Evolutionary conservation across 495 filamentous ascomycete genomes (phyloP), one percentile per base, ranked within the genome.

Genomic region (Lindgomyces ingoldianus): DNA sequence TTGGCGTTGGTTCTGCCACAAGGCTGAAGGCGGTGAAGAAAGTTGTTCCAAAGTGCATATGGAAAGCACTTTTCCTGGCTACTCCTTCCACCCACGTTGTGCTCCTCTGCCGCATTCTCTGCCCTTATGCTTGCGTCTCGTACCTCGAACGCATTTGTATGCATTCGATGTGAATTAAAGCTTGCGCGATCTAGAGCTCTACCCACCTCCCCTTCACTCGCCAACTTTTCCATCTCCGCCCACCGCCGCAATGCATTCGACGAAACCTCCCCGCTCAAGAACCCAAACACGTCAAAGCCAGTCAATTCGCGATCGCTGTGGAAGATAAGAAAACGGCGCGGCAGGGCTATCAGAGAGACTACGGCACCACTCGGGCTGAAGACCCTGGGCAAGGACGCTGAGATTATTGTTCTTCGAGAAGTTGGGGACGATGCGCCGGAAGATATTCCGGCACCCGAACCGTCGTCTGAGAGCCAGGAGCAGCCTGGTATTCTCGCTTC

Each of bases 91-190:
- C 4, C 16, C 33, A 27, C 36, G 61, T 55, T 45, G 26, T 16
- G 12, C 11, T 42, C 30, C 18, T 22, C 21, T 19, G 27, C n/a
- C 30, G 21, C 8, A 2, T 52, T 33, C 53, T 22, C n/a, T 30
- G 39, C 30, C 59, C 53, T 44, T 64, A 71, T 71, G 68, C 59
- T 71, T 60, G 68, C 68, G 56, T 58, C 47, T 36, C 64, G 64
- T 27, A 41, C 68, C 30, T 67, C 65, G 26, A 59, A 60, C 51
- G 68, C 68, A n/a, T 67, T 65, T 39, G 39, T 71, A 61, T 71
- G 68, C 60, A 8, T 71, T 39, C 64, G 60, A 29, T 71, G 68
- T 55, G 55, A 68, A 36, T 44, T 71, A 8, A n/a, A 33, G 33
- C 56, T 61, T 12, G 51, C 46, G 19, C 60, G 50, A 4, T 36